Conservation (phyloP, 2,329 filamentous ascomycete species). For the Alternaria gaisen region DNA sequence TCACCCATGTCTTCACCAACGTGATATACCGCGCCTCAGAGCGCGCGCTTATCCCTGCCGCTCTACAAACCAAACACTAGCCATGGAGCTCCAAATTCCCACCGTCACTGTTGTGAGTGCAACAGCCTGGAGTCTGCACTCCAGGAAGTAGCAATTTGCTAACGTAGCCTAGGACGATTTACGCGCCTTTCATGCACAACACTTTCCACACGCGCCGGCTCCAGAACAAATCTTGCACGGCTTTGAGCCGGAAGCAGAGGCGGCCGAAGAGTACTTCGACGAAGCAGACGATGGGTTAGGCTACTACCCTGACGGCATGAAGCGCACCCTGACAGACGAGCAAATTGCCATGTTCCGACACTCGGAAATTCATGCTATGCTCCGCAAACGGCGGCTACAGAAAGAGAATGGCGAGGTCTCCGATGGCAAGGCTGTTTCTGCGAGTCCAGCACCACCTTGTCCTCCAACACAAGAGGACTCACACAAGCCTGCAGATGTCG, state of each 20-base stretch:
- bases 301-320: conserved; percentile 85
- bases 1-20: conserved; percentile 24
- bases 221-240: conserved; percentile 46
- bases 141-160: conserved; percentile 14
- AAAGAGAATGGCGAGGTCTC: conserved; percentile 33
- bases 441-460: neutral
- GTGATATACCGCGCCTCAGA: conserved; percentile 25
- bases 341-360: conserved; percentile 91
- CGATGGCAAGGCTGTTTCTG: conserved; percentile 15
- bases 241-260: conserved; percentile 36
- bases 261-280: conserved; percentile 41
- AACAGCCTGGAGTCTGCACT: neutral
- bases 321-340: conserved; percentile 88
- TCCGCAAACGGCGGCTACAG: conserved; percentile 50
- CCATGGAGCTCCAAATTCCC: conserved; percentile 40
- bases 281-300: conserved; percentile 74
- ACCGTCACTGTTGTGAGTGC: conserved; percentile 44
- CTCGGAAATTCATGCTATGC: conserved; percentile 79
- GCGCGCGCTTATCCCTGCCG: conserved; percentile 17
- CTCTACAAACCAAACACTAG: neutral
- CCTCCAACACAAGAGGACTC: conserved; percentile 3
- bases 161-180: conserved; percentile 53
- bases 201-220: conserved; percentile 53
- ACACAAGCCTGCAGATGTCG: conserved; percentile 12
- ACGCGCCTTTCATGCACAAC: conserved; percentile 53